phyloP scores from a whole-genome alignment of 2,329 filamentous ascomycete species.

The Alternaria triticina region DNA sequence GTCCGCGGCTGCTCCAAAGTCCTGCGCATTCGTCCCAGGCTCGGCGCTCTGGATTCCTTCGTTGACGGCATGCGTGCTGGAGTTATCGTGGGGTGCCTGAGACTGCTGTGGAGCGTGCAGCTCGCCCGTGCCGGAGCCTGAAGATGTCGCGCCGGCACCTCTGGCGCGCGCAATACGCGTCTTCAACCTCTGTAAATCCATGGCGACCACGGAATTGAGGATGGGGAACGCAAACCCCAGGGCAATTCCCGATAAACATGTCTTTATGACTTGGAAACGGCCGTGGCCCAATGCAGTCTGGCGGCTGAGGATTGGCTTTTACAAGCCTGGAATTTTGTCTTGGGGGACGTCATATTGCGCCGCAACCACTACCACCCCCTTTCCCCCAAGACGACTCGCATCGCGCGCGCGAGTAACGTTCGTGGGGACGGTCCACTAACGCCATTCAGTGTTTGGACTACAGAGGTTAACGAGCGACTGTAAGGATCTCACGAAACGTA shows the following conservation, averaged over 20 bases:
- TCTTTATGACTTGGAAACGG: conserved; percentile 24
- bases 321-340: conserved; percentile 27
- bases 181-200: conserved; percentile 46
- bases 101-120: conserved; percentile 38
- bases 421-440: neutral
- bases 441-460: neutral
- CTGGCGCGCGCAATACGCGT: conserved; percentile 44
- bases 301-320: conserved; percentile 19
- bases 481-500: conserved; percentile 3
- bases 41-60: conserved; percentile 38
- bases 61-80: conserved; percentile 40
- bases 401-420: neutral
- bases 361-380: conserved; percentile 17
- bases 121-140: conserved; percentile 32
- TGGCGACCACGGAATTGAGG: conserved; percentile 18
- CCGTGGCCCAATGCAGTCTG: conserved; percentile 18
- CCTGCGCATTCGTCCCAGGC: conserved; percentile 40
- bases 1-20: conserved; percentile 36
- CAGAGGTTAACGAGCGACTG: neutral
- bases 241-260: conserved; percentile 25
- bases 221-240: conserved; percentile 9
- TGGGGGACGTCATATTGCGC: conserved; percentile 32
- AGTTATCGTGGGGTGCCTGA: conserved; percentile 40
- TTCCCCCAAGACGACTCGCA: conserved; percentile 12
- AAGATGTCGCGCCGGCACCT: conserved; percentile 35